Conservation (phyloP, 169 alveolate genomes). For the Plasmodium gonderi region DNA sequence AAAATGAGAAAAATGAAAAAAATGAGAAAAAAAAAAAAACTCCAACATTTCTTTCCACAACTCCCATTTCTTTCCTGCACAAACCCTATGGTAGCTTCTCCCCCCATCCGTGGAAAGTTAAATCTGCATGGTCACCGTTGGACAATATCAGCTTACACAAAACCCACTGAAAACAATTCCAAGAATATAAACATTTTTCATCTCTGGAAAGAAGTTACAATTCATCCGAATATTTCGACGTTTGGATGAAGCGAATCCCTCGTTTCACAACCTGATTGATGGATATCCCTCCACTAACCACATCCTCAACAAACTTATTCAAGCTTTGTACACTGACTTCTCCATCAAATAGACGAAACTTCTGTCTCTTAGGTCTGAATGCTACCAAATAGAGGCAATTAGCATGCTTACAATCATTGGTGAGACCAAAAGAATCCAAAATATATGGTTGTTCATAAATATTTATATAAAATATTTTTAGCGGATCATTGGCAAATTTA, state of each 20-base stretch:
- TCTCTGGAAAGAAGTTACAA: too few relatives aligned
- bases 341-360: constrained; percentile 34
- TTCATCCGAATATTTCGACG: constrained; percentile 22
- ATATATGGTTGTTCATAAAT: constrained; percentile 64
- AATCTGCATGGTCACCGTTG: too few relatives aligned
- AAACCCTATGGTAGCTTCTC: too few relatives aligned
- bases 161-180: too few relatives aligned
- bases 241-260: constrained; percentile 12
- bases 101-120: too few relatives aligned
- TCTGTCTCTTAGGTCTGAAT: constrained; percentile 69
- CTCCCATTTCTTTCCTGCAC: too few relatives aligned
- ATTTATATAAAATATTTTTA: constrained; percentile 78
- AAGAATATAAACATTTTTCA: too few relatives aligned
- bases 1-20: too few relatives aligned
- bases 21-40: too few relatives aligned
- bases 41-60: too few relatives aligned
- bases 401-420: constrained; percentile 12
- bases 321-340: constrained; percentile 38
- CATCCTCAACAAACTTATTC: constrained; percentile 50
- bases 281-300: constrained; percentile 63
- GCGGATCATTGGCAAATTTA: constrained; percentile 80
- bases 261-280: constrained; percentile 22
- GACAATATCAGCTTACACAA: too few relatives aligned
- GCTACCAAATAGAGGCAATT: constrained; percentile 52
- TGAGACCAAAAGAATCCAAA: constrained; percentile 60